Evolutionary conservation across 1,284 basidiomycete species (phyloP).

Genomic region (Leccinum cinnamomeum): DNA sequence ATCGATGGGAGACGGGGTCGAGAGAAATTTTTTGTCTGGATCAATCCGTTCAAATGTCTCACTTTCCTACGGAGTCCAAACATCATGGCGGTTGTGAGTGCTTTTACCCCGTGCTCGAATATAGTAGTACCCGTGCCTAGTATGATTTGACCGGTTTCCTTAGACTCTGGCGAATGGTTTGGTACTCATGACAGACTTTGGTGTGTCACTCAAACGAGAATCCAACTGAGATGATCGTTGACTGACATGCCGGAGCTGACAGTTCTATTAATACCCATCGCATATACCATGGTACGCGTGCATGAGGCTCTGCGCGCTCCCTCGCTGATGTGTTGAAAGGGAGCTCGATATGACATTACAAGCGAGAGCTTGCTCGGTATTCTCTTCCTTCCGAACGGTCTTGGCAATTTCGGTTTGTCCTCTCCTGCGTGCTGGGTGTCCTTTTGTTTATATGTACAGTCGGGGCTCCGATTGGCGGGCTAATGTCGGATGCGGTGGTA

Average conservation of each 20-base stretch:
- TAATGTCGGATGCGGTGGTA: slow-evolving; percentile 52
- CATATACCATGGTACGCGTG: slow-evolving; percentile 34
- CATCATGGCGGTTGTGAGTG: slow-evolving; percentile 55
- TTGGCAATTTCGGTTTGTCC: slow-evolving; percentile 55
- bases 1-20: slow-evolving; percentile 40
- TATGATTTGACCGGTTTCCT: neutral
- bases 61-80: slow-evolving; percentile 59
- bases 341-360: slow-evolving; percentile 55
- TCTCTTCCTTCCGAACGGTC: slow-evolving; percentile 58
- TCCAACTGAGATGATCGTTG: neutral
- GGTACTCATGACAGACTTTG: slow-evolving; percentile 45
- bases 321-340: slow-evolving; percentile 36
- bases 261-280: slow-evolving; percentile 41
- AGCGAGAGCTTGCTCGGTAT: slow-evolving; percentile 61
- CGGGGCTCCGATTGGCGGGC: slow-evolving; percentile 54
- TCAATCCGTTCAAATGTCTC: slow-evolving; percentile 62
- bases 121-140: neutral
- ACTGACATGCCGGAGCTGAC: neutral
- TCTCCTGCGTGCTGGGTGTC: neutral
- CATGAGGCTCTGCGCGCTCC: slow-evolving; percentile 1
- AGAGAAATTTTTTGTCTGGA: slow-evolving; percentile 43
- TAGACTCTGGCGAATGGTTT: slow-evolving; percentile 44
- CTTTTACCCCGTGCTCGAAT: neutral
- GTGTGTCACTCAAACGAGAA: slow-evolving; percentile 28
- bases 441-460: slow-evolving; percentile 34